These are phyloP conservation scores for Fomitopsis pulvina DNA, from an alignment of 768 basidiomycete species.

Conservation along the genomic window DNA sequence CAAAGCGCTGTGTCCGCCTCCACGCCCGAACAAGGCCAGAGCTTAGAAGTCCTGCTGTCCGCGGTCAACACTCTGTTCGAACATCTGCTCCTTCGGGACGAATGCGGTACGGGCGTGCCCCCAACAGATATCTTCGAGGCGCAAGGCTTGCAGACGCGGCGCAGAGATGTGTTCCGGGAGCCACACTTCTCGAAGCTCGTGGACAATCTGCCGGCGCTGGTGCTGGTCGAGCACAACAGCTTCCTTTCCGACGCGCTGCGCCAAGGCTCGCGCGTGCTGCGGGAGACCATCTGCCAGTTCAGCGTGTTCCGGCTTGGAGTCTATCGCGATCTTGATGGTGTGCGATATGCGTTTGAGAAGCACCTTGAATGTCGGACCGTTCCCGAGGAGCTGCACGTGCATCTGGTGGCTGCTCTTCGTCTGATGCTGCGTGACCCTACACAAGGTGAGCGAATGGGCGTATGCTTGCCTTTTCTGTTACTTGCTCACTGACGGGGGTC, in stretches of 20 bases:
- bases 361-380: constrained; percentile 33
- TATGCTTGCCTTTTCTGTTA: not conserved
- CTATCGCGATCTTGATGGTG: constrained; percentile 66
- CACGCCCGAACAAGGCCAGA: constrained; percentile 29
- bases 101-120: constrained; percentile 31
- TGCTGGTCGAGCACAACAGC: constrained; percentile 61
- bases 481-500: not conserved
- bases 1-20: constrained; percentile 40
- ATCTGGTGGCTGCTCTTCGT: constrained; percentile 59
- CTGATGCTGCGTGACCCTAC: constrained; percentile 58
- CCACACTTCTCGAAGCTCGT: constrained; percentile 61
- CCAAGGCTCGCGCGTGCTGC: constrained; percentile 41
- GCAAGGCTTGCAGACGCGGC: constrained; percentile 63
- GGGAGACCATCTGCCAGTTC: constrained; percentile 52
- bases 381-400: constrained; percentile 39
- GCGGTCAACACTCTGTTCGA: constrained; percentile 61
- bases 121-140: constrained; percentile 53
- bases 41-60: constrained; percentile 46
- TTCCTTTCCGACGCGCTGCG: constrained; percentile 46
- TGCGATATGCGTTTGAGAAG: constrained; percentile 63
- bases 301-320: constrained; percentile 70
- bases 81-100: constrained; percentile 49
- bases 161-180: constrained; percentile 60
- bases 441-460: constrained; percentile 35
- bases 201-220: constrained; percentile 58